phyloP scores from a whole-genome alignment of 2,329 filamentous ascomycete genomes.

The Dryadomyces quercivorus region DNA sequence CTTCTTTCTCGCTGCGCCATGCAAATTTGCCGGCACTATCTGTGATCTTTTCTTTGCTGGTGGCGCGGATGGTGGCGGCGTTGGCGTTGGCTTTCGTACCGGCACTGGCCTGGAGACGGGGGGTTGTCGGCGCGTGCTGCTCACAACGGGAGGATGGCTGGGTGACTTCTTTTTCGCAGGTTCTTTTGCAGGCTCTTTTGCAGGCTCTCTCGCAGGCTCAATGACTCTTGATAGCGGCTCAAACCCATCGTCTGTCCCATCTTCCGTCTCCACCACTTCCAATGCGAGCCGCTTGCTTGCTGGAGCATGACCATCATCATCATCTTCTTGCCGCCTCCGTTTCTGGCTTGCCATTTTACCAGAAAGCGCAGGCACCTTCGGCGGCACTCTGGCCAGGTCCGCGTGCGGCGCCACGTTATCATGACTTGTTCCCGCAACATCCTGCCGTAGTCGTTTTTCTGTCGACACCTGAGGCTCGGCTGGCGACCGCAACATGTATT shows the following conservation, averaged over 20 bases:
- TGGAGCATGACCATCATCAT: neutral
- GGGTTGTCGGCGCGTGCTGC: neutral
- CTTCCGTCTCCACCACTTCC: neutral
- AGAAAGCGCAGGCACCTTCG: neutral
- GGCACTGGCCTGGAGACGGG: neutral
- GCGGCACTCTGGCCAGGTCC: neutral
- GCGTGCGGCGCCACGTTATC: no score
- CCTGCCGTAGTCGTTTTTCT: no score
- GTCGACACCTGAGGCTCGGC: neutral
- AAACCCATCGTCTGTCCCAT: constrained; percentile 1
- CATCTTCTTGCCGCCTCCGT: neutral
- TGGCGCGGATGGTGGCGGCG: neutral
- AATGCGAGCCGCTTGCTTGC: neutral
- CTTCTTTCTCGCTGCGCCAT: neutral
- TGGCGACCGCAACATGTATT: constrained; percentile 1
- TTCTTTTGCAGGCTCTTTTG: no score
- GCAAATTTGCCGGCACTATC: neutral
- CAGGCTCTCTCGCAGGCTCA: neutral
- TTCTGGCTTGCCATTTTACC: neutral
- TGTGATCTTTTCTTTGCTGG: neutral
- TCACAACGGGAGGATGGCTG: neutral
- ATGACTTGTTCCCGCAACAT: no score
- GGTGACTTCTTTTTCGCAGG: neutral
- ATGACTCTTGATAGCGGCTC: neutral
- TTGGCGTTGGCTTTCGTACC: neutral